Base-by-base conservation (phyloP, 306 rosid species). In the Malus orientalis region DNA sequence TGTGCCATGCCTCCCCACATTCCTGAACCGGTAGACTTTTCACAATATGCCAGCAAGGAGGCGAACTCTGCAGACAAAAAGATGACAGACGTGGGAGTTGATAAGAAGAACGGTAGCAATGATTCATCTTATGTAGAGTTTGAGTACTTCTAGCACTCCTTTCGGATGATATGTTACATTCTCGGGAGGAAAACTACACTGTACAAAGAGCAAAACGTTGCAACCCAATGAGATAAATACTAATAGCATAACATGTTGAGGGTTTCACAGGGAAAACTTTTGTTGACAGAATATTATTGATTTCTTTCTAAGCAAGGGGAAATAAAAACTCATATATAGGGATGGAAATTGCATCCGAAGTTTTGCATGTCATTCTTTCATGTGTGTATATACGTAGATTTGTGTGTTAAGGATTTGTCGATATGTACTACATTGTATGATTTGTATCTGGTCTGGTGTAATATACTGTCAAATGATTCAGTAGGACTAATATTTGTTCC, bases 1-100 rank as follows among this genome's bases (percentile, higher is more conserved):
- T 81, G 98, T 73, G 98, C 91, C 44, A 59, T 19, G 49, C 97
- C 98, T 81, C 98, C 98, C 5, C 91, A 89, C 73, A 25, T 93
- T 66, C 96, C 98, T 55, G 97, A 93, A 2, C 75, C 87, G 25
- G 70, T 91, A 71, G 93, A 91, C 77, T 89, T 85, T 76, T 81
- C 95, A 8, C 89, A 85, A 74, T 91, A 80, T 79, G 91, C 93
- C 76, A 84, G 77, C 69, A 81, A 81, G 76, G 79, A 74, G 29
- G 54, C 84, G 53, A 25, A 47, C 33, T 49, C 85, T 38, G 69
- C 74, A 2, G 74, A 71, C 38, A 80, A 71, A 57, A 86, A 80
- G 70, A 75, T 49, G 44, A 20, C 67, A 5, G 81, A 76, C 2
- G 11, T 74, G 11, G 66, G 60, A 29, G 61, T 59, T 65, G 78